A percentile compares a stretch with the other conserved stretches of the same genome.
These are phyloP conservation scores for Alloteropsis angusta DNA, from an alignment of 202 grass and related monocot genomes.

Conservation along the genomic window DNA sequence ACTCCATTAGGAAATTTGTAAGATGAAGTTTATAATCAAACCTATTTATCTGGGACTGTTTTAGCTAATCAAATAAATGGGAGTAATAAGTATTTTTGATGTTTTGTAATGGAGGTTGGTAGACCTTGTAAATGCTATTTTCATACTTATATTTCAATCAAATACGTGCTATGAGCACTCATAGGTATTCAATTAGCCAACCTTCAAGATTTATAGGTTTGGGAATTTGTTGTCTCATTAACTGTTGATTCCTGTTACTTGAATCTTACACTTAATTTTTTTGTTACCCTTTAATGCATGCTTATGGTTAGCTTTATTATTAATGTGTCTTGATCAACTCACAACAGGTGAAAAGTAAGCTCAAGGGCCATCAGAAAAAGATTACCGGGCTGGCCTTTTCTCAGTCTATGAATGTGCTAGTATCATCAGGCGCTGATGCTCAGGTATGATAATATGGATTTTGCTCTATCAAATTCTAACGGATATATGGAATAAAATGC, in stretches of 20 bases:
- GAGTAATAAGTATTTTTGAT: background rate
- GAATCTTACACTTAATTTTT: background rate
- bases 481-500: background rate
- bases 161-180: background rate
- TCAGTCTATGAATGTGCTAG: conserved; percentile 68
- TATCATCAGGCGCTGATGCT: conserved; percentile 95
- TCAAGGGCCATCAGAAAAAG: conserved; percentile 96
- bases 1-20: background rate
- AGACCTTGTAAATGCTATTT: background rate
- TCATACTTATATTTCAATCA: background rate
- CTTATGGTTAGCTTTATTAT: background rate
- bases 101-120: background rate
- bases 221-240: background rate
- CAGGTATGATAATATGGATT: conserved; percentile 49
- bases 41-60: background rate
- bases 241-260: background rate
- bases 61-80: background rate
- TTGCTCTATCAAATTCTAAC: background rate
- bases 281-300: background rate
- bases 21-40: background rate
- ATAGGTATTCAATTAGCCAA: background rate
- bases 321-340: background rate
- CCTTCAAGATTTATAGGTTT: background rate
- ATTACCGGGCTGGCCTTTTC: conserved; percentile 92
- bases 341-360: conserved; percentile 74